phyloP scores from a whole-genome alignment of 169 alveolate species.

The Cryptosporidium ubiquitum region DNA sequence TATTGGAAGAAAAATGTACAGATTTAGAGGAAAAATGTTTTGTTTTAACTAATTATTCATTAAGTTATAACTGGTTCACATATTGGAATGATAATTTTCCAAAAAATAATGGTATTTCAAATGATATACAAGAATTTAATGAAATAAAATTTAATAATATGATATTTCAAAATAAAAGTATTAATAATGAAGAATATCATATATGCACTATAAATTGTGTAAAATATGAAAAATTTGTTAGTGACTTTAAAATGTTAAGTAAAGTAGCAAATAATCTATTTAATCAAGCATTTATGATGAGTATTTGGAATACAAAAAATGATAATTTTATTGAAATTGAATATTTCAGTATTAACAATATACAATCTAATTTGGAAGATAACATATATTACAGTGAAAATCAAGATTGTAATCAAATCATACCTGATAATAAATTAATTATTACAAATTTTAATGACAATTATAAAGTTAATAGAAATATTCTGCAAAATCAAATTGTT shows the following conservation, averaged over 20 bases:
- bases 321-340: constrained; percentile 2
- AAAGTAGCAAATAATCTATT: constrained; percentile 59
- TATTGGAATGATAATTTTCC: constrained; percentile 63
- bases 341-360: not conserved
- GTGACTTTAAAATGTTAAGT: constrained; percentile 62
- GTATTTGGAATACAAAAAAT: constrained; percentile 42
- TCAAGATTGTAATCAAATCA: not conserved
- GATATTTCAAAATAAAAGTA: not conserved
- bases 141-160: not conserved
- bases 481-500: not conserved
- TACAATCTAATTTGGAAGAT: not conserved
- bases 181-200: constrained; percentile 2
- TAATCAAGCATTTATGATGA: constrained; percentile 24
- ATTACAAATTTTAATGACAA: not conserved
- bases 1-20: constrained; percentile 29
- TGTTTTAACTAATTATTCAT: constrained; percentile 9
- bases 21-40: constrained; percentile 7
- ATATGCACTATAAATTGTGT: constrained; percentile 47
- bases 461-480: not conserved
- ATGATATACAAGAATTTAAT: constrained; percentile 31
- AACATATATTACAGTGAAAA: not conserved
- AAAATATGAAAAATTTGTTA: constrained; percentile 27
- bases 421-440: not conserved
- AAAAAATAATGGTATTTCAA: not conserved
- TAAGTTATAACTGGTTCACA: constrained; percentile 49